Conservation (phyloP, 2,329 filamentous ascomycete genomes). For the Verticillium zaregamsianum region DNA sequence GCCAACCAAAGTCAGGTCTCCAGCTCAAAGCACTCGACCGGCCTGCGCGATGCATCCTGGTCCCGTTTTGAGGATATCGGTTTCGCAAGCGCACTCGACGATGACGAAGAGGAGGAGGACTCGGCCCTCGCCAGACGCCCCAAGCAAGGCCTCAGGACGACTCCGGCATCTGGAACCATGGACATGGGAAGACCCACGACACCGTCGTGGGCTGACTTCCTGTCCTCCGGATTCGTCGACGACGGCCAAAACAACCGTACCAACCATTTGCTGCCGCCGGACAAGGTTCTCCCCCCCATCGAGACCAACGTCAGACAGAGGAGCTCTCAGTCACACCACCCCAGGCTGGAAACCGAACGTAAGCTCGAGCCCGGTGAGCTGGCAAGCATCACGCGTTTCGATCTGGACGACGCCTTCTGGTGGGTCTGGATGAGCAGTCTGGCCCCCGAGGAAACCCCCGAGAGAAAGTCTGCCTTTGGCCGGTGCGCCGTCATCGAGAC, state of each 20-base stretch:
- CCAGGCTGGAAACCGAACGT: constrained; percentile 63
- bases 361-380: constrained; percentile 86
- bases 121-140: constrained; percentile 34
- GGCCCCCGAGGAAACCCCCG: constrained; percentile 79
- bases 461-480: constrained; percentile 89
- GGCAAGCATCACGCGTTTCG: constrained; percentile 81
- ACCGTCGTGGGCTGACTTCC: constrained; percentile 96
- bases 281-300: constrained; percentile 86
- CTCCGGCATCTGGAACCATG: constrained; percentile 62
- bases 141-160: constrained; percentile 53
- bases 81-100: constrained; percentile 72
- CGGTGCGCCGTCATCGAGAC: constrained; percentile 92
- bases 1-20: constrained; percentile 81
- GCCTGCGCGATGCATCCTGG: constrained; percentile 84
- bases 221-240: constrained; percentile 88
- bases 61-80: constrained; percentile 95
- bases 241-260: constrained; percentile 58
- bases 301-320: constrained; percentile 66
- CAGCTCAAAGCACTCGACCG: constrained; percentile 65
- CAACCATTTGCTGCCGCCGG: constrained; percentile 78
- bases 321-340: constrained; percentile 81
- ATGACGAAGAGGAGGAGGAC: constrained; percentile 64
- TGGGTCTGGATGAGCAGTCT: constrained; percentile 99
- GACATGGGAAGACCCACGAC: constrained; percentile 81
- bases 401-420: constrained; percentile 96